These are phyloP conservation scores for Nymphaea colorata DNA, from an alignment of 164 flowering plant species.

Conservation along the genomic window DNA sequence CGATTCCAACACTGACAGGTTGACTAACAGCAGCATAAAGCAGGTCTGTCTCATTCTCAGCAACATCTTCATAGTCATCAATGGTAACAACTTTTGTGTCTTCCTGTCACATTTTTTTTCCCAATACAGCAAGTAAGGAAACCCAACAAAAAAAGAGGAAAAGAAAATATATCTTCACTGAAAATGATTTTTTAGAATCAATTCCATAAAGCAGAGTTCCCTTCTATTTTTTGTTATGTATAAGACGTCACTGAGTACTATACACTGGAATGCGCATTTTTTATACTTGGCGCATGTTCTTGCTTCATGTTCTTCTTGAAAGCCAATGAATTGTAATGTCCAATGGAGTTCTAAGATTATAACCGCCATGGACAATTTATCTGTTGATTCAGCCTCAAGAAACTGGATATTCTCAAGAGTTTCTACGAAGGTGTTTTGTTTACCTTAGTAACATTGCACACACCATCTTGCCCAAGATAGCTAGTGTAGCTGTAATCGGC, in stretches of 20 bases:
- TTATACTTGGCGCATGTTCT: no score
- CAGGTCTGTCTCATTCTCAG: slow-evolving; percentile 24
- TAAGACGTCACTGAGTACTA: no score
- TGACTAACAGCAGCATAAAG: slow-evolving; percentile 29
- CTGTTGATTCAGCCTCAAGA: no score
- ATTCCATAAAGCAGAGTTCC: background rate
- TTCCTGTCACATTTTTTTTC: slow-evolving; percentile 6
- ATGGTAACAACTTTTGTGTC: slow-evolving; percentile 23
- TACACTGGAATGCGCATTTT: no score
- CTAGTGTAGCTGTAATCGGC: slow-evolving; percentile 36
- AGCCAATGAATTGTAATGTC: no score
- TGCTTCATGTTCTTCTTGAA: no score
- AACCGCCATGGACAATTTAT: no score
- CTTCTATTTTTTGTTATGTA: no score
- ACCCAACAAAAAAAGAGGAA: background rate
- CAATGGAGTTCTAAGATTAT: no score
- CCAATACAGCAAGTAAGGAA: background rate
- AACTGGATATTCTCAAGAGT: no score
- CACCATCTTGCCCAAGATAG: slow-evolving; percentile 30
- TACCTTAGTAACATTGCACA: slow-evolving; percentile 31
- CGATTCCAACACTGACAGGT: slow-evolving; percentile 35
- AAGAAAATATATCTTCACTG: no score
- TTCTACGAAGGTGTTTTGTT: background rate
- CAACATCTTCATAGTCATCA: slow-evolving; percentile 28
- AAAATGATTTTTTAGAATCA: background rate